Base-by-base conservation (phyloP, 441 rosid species). In the Pelargonium australe region DNA sequence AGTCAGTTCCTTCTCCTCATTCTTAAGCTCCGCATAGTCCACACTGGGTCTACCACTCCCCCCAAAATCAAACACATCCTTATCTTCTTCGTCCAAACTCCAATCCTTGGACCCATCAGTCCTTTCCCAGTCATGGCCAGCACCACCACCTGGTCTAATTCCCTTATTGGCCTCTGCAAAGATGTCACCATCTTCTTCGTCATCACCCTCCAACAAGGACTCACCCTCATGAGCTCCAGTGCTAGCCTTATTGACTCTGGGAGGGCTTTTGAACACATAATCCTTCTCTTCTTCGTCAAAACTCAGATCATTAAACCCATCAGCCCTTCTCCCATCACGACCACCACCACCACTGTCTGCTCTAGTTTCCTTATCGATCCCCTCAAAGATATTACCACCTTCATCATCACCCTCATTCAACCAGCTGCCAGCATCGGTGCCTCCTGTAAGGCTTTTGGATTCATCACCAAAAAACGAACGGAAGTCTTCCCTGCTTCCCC, bases 1-100 rank as follows among this genome's bases (percentile, higher is more conserved):
- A 73, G 73, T 58, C 68, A 90, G 92, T 64, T 83, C 80, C 37
- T 87, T 79, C 85, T 84, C 89, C 70, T 89, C 97, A 41, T 60
- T 73, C 73, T 80, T 79, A 10, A 90, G 85, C 72, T 68, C 74
- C 62, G 34, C 34, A 67, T 81, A 79, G 77, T 88, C 84, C 70
- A 62, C 78, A 17, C 64, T 82, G 74, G 68, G 55, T 45, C 47
- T 4, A 20, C 68, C 80, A 60, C 68, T 66, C 28, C 28, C 70
- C 10, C 55, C 34, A n/a, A 53, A 53, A 53, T 19, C 60, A 4
- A 53, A 53, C 2, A 53, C 60, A 53, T 53, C 60, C 3, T 5
- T 7, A 14, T 53, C 20, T 7, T 53, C 60, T 19, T 53, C 60
- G 8, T 53, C 60, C 60, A 53, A n/a, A 53, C 20, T 53, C 60